Base-by-base conservation (phyloP, 345 rosid genomes). In the Bruguiera gymnorhiza region DNA sequence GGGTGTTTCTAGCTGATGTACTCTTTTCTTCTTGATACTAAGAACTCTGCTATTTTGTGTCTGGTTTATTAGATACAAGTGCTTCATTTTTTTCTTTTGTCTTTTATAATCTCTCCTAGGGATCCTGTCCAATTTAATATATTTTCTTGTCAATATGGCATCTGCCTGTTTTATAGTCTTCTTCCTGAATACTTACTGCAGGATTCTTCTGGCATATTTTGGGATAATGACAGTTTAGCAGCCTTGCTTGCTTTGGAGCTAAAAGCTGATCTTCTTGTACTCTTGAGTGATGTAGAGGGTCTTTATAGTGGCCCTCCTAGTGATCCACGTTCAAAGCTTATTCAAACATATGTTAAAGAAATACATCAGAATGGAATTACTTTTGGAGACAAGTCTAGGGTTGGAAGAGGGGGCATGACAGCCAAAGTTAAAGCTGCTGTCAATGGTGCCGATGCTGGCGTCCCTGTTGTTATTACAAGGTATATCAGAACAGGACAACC, bases 171-270 rank as follows among this genome's bases (percentile, higher is more conserved):
- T 59, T 46, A 50, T 46, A 37, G 30, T 62, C 37, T 67, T 69
- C 34, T 70, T 63, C 29, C 15, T 34, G 63, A 27, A 31, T 54
- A 32, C 57, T 63, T 32, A 53, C 71, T 79, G 78, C 97, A 95
- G 99, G 99, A 95, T 82, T 87, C 97, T 26, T 88, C 96, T 70
- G 99, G 99, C 62, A 96, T 96, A 75, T 96, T 96, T 73, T 96
- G 99, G 99, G 99, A 96, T 70, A 96, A 96, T 78, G 99, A 96
- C 78, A 96, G 99, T 82, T 88, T 96, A 77, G 96, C 99, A 52
- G 97, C 94, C 69, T 79, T 96, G 63, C 76, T 96, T 63, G 99
- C 99, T 31, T 63, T 96, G 82, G 98, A 96, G 75, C 79, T 96
- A 65, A 85, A 92, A 62, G 99, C 99, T 29, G 99, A 96, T 83